A percentile compares a stretch with the other conserved stretches of the same genome.
These are phyloP conservation scores for Cladosporium sp. DNA, from an alignment of 2,329 filamentous ascomycete species.

Conservation along the genomic window DNA sequence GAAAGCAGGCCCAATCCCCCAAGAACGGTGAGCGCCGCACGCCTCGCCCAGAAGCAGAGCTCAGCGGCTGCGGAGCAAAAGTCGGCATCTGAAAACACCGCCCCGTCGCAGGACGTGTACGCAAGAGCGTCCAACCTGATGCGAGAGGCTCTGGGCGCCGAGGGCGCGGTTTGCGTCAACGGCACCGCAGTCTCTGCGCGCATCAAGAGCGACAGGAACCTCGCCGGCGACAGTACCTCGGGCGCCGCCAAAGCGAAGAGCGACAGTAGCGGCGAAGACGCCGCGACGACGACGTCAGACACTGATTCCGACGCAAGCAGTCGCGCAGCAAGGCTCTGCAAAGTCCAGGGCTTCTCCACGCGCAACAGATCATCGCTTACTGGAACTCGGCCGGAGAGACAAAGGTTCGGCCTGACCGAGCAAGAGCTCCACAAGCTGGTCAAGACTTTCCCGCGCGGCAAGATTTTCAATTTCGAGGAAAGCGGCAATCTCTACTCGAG, in stretches of 20 bases:
- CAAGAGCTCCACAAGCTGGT: conserved; percentile 12
- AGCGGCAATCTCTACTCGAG: conserved; percentile 17
- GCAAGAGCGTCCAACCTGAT: conserved; percentile 43
- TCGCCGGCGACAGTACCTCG: no score
- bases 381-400: no score
- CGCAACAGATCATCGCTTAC: no score
- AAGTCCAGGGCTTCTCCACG: no score
- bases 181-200: conserved; percentile 10
- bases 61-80: background rate
- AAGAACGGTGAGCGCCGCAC: background rate
- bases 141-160: conserved; percentile 39
- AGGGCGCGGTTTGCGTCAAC: conserved; percentile 40
- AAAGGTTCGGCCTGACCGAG: background rate
- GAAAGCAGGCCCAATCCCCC: background rate
- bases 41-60: background rate
- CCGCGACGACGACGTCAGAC: no score
- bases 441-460: conserved; percentile 19
- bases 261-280: no score
- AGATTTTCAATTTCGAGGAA: conserved; percentile 22
- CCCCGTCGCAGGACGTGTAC: conserved; percentile 24
- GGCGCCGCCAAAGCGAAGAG: no score
- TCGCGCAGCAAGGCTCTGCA: no score
- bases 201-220: background rate
- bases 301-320: no score
- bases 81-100: background rate